Conservation (phyloP, 192 early-diverging fungal genomes). For the Spizellomyces sp. region DNA sequence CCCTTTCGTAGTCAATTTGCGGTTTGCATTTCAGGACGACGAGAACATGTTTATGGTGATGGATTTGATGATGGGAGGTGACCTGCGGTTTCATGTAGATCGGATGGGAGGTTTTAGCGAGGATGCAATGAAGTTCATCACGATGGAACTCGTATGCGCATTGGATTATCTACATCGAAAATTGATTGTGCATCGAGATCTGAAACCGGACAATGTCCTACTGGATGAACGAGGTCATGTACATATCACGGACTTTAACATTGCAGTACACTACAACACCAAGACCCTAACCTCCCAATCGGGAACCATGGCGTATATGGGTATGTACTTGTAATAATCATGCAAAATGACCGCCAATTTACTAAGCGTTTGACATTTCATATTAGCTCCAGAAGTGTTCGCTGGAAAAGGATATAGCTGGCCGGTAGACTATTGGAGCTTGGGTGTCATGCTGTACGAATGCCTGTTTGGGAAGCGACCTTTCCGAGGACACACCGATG, state of each 20-base stretch:
- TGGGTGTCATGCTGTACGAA: conserved; percentile 91
- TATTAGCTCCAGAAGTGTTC: conserved; percentile 47
- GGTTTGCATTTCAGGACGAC: conserved; percentile 68
- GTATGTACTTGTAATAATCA: conserved; percentile 12
- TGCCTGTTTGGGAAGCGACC: conserved; percentile 67
- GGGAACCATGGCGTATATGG: conserved; percentile 94
- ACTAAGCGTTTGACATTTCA: background rate
- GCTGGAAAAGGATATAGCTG: conserved; percentile 69
- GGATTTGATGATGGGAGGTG: conserved; percentile 62
- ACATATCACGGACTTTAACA: conserved; percentile 59
- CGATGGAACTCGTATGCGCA: conserved; percentile 46
- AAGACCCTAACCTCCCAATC: conserved; percentile 72
- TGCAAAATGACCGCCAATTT: background rate
- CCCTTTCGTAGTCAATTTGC: conserved; percentile 75
- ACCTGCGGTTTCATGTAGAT: conserved; percentile 59
- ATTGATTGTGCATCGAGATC: conserved; percentile 53
- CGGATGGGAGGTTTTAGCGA: conserved; percentile 42
- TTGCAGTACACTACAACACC: conserved; percentile 48
- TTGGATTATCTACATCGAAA: conserved; percentile 49
- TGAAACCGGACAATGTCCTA: conserved; percentile 50
- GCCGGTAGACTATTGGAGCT: conserved; percentile 93
- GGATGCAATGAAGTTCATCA: conserved; percentile 43
- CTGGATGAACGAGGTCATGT: conserved; percentile 53
- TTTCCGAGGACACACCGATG: conserved; percentile 66
- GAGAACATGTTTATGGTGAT: conserved; percentile 66